phyloP scores from a whole-genome alignment of 306 rosid species.

The Begonia loranthoides region DNA sequence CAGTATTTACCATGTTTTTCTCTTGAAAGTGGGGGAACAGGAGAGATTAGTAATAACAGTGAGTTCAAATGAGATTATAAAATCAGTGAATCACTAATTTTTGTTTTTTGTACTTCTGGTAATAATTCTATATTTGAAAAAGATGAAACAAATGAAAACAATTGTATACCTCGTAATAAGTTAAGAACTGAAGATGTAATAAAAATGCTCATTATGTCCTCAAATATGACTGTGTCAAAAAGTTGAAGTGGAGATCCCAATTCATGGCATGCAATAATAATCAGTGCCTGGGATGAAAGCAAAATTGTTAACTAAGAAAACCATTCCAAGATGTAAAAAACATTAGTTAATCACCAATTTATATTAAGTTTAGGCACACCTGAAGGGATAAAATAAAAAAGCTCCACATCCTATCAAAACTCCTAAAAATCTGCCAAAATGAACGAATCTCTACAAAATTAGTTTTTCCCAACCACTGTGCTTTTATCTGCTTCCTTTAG shows the following conservation, averaged over 20 bases:
- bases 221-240: constrained; percentile 61
- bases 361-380: constrained; percentile 32
- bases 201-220: constrained; percentile 79
- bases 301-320: constrained; percentile 15
- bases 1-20: too few relatives aligned
- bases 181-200: constrained; percentile 75
- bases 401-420: constrained; percentile 92
- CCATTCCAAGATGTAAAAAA: constrained; percentile 7
- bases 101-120: too few relatives aligned
- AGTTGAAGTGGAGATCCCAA: constrained; percentile 90
- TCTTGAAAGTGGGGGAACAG: too few relatives aligned
- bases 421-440: constrained; percentile 87
- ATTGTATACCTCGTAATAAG: constrained; percentile 69
- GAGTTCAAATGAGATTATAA: too few relatives aligned
- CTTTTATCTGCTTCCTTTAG: constrained; percentile 65
- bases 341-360: constrained; percentile 3
- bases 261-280: constrained; percentile 86
- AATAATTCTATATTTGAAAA: neutral
- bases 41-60: too few relatives aligned
- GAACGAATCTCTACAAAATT: constrained; percentile 93
- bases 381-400: constrained; percentile 71
- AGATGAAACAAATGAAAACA: constrained; percentile 6
- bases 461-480: constrained; percentile 87
- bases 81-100: too few relatives aligned
- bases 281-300: constrained; percentile 56